A percentile compares a stretch with the other conserved stretches of the same genome.
These are phyloP conservation scores for Alloascoidea africana DNA, from an alignment of 805 yeast species.

Conservation along the genomic window DNA sequence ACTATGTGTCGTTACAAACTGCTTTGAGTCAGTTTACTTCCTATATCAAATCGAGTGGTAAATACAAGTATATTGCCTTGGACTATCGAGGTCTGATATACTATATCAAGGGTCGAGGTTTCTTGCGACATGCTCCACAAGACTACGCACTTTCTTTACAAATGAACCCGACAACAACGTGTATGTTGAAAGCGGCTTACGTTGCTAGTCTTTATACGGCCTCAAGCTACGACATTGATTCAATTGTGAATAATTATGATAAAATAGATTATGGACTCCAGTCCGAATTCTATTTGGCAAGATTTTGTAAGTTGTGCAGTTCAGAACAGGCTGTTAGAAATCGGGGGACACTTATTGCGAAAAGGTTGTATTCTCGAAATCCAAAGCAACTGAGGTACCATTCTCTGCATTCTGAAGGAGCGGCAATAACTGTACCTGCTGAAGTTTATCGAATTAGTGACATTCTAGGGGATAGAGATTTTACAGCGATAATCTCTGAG, in stretches of 20 bases:
- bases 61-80: constrained; percentile 1
- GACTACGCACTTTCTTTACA: background rate
- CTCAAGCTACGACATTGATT: background rate
- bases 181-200: background rate
- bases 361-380: background rate
- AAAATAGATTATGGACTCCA: background rate
- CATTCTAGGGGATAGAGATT: background rate
- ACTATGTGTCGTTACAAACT: background rate
- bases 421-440: background rate
- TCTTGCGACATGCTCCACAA: background rate
- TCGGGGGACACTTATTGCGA: background rate
- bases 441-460: background rate
- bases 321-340: background rate
- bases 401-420: constrained; percentile 1
- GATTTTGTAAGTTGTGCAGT: constrained; percentile 1
- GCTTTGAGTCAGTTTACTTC: background rate
- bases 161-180: background rate
- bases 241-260: background rate
- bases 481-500: background rate
- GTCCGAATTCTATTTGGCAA: background rate
- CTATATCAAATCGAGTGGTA: background rate
- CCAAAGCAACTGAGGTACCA: background rate
- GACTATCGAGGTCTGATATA: background rate
- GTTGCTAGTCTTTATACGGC: background rate
- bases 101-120: background rate